A percentile compares a stretch with the other conserved stretches of the same genome.
These are phyloP conservation scores for Lavandula angustifolia DNA, from an alignment of 257 asterid species.

Conservation along the genomic window DNA sequence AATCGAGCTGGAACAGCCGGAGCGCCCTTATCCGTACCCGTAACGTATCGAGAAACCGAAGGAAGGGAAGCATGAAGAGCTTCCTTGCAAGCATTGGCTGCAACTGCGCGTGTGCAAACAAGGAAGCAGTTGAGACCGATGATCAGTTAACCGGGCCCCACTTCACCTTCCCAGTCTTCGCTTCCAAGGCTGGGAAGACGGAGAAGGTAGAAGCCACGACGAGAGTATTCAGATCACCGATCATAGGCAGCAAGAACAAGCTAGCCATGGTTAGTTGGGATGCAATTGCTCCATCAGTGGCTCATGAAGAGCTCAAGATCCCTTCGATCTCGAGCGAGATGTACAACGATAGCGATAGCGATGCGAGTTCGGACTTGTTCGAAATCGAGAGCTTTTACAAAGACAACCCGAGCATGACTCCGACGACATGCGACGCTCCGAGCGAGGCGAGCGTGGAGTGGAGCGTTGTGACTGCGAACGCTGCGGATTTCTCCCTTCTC, in stretches of 20 bases:
- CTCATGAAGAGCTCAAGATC: constrained; percentile 37
- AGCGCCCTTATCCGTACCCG: constrained; percentile 52
- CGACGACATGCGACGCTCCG: constrained; percentile 62
- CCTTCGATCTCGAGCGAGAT: constrained; percentile 42
- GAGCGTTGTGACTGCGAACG: constrained; percentile 84
- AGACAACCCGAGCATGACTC: constrained; percentile 47
- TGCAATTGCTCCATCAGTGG: constrained; percentile 44
- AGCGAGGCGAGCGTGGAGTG: constrained; percentile 89
- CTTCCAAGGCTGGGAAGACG: background rate
- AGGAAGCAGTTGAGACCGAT: background rate
- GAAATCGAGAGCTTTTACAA: constrained; percentile 78
- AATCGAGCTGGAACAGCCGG: constrained; percentile 56
- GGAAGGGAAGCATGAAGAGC: constrained; percentile 42
- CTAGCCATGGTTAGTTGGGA: constrained; percentile 61
- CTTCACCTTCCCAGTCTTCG: constrained; percentile 37
- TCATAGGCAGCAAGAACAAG: constrained; percentile 41
- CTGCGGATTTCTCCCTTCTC: constrained; percentile 56
- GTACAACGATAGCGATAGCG: constrained; percentile 58
- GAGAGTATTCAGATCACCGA: constrained; percentile 44
- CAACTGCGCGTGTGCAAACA: constrained; percentile 30
- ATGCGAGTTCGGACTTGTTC: constrained; percentile 76
- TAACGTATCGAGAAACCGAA: constrained; percentile 36
- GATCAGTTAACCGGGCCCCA: background rate
- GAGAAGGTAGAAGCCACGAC: constrained; percentile 36
- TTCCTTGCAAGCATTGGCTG: constrained; percentile 62